Evolutionary conservation across 2,329 filamentous ascomycete genomes (phyloP).

Genomic region (Exophiala xenobiotica): DNA sequence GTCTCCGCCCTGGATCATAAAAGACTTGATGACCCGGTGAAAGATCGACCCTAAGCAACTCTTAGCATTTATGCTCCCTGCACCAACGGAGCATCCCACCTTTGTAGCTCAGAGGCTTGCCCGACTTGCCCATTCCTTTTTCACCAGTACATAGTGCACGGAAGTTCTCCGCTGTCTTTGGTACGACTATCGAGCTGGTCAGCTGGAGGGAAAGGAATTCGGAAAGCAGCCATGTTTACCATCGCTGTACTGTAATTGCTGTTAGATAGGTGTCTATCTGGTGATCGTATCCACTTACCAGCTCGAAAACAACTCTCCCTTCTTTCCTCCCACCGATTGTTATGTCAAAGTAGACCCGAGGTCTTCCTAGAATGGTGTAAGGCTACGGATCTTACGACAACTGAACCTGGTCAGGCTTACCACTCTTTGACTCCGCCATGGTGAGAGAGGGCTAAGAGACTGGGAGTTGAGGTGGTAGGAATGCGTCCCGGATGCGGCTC

Average conservation of each 20-base stretch:
- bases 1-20: slow-evolving; percentile 98
- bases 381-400: not conserved
- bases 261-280: slow-evolving; percentile 21
- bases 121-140: slow-evolving; percentile 77
- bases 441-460: not conserved
- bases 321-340: slow-evolving; percentile 70
- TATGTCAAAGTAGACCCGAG: slow-evolving; percentile 92
- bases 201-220: slow-evolving; percentile 2
- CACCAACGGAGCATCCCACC: slow-evolving; percentile 37
- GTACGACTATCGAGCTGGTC: slow-evolving; percentile 69
- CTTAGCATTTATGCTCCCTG: slow-evolving; percentile 7
- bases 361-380: slow-evolving; percentile 53
- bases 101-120: slow-evolving; percentile 90
- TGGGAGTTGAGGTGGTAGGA: not conserved
- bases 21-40: slow-evolving; percentile 96
- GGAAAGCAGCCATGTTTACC: slow-evolving; percentile 7
- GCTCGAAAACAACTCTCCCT: slow-evolving; percentile 83
- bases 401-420: slow-evolving; percentile 13
- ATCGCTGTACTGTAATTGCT: slow-evolving; percentile 26
- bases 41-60: slow-evolving; percentile 68
- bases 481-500: not conserved
- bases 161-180: slow-evolving; percentile 97
- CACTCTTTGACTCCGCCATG: slow-evolving; percentile 22
- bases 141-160: slow-evolving; percentile 90
- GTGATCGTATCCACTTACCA: too few relatives aligned